Evolutionary conservation across 2,329 filamentous ascomycete genomes (phyloP), one percentile per base, ranked within the genome.

Genomic region (Trichocomaceae sp.): DNA sequence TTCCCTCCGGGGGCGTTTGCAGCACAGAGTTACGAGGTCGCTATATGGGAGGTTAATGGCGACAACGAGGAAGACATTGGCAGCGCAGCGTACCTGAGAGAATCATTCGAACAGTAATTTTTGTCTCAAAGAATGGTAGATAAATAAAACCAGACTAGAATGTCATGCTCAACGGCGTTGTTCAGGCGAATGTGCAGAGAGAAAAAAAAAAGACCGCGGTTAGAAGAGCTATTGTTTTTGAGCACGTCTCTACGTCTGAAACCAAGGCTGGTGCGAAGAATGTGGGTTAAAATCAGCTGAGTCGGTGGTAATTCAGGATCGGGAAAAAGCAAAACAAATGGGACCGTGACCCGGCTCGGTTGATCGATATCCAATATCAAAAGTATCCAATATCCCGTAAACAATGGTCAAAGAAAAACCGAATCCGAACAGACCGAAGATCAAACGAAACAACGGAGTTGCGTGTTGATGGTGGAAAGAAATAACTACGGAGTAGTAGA

Each of bases 231-330:
- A 29, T 8, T 29, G 26, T 29, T 29, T 29, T 29, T 29, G 26
- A 10, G 48, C 4, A 15, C 19, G 12, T 29, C 26, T 29, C 26
- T 2, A 29, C 7, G 26, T 47, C 31, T 23, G 33, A 47, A 53
- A 53, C 50, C n/a, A 15, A 26, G 26, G 31, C 20, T 33, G 29
- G 42, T 35, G 35, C 50, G 42, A 47, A 41, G 50, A 53, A 47
- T 47, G 50, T 53, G 50, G 42, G 42, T 37, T 37, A 47, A 46
- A 19, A 50, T 39, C 33, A 23, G 48, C 29, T 51, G 26, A 29
- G 22, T 29, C 42, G 48, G 20, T 17, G 48, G 20, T 17, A 31
- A 9, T 29, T 29, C 26, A 5, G 10, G 5, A 29, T 8, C 5
- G 41, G 19, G 1, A 37, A 17, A 35, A 35, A 35, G 12, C 8